Conservation (phyloP, 1,284 basidiomycete genomes). For the Puccinia novopanici region DNA sequence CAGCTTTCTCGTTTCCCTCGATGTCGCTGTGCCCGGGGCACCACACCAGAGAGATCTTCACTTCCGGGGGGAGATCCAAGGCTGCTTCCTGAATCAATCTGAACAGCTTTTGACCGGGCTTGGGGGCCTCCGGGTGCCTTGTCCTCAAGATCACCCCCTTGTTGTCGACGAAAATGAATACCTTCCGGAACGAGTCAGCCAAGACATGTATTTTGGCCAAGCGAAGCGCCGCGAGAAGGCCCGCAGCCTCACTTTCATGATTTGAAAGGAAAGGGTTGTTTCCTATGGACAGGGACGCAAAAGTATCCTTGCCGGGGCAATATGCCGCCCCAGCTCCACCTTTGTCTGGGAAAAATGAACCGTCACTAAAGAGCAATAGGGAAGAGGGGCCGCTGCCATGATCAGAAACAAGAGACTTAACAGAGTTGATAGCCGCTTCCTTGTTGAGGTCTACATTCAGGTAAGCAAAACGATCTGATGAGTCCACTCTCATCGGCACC, state of each 20-base stretch:
- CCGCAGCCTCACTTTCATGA: neutral
- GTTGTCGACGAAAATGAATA: neutral
- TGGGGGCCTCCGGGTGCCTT: neutral
- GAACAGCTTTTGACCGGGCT: neutral
- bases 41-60: neutral
- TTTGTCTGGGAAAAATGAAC: neutral
- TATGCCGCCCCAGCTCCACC: neutral
- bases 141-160: neutral
- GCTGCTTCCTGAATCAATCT: neutral
- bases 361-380: neutral
- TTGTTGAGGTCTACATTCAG: neutral
- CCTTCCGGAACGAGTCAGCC: accelerated
- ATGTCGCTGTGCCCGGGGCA: neutral
- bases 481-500: neutral
- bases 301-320: neutral
- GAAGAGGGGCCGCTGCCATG: neutral
- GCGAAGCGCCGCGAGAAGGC: neutral
- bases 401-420: neutral
- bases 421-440: neutral
- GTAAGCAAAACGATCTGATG: neutral
- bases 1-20: neutral
- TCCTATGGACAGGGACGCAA: neutral
- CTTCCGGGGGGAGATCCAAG: too few relatives aligned
- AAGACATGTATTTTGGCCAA: neutral
- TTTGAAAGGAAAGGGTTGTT: neutral